Base-by-base conservation (phyloP, 176 grass and related monocot genomes). In the Pharus latifolius region DNA sequence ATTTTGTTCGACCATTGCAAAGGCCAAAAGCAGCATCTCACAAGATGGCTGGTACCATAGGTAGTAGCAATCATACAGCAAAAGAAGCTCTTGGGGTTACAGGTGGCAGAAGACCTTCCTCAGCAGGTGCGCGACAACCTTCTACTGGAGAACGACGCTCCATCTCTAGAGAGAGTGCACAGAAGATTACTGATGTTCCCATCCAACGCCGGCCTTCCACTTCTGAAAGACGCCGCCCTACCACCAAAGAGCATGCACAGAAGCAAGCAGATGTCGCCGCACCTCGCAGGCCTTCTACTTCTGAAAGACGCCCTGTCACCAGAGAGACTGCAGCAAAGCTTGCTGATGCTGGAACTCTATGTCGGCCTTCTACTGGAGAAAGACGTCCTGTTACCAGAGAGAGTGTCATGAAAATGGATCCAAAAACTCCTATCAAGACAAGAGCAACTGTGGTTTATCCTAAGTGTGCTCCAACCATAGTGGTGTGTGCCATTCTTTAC, bases 281-380 rank as follows among this genome's bases (percentile, higher is more conserved):
- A 30, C 64, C 83, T 49, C 20, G 56, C 31, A 56, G 71, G 4
- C 77, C 77, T 25, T 85, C 77, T 28, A 85, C 83, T 63, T 75
- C 83, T 41, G 77, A 80, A 56, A 80, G 64, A 82, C 62, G 49
- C 40, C 6, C 74, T 17, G 33, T 70, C 31, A 75, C 61, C 66
- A 80, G 70, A 80, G 71, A 56, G 3, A 70, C 1, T 34, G 4
- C 32, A 45, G 27, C 49, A 35, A 80, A 76, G 33, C 32, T 49
- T 65, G 49, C 18, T 58, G 83, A 68, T 82, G 5, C 58, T 50
- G 48, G 41, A 6, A 42, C 58, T 23, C 56, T 67, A 48, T 53
- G 34, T 22, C 74, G 74, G 1, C 81, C 86, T 11, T 72, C 71
- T 77, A 74, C 78, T 60, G 77, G 79, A 81, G 82, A 92, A 49